Conservation (phyloP, 2,329 filamentous ascomycete species). For the Moelleriella libera region DNA sequence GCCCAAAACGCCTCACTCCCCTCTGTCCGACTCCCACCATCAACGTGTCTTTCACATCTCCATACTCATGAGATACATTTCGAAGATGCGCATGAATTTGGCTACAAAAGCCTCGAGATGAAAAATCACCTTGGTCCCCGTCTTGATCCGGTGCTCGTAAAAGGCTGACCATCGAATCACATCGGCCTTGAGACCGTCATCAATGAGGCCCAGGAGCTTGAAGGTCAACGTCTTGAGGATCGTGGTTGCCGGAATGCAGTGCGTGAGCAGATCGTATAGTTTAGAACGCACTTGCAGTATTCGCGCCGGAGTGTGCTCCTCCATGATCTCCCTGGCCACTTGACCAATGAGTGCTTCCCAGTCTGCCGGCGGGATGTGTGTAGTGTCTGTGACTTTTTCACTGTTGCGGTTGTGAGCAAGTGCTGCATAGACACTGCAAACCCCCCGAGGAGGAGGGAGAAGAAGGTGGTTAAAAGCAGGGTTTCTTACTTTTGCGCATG, state of each 20-base stretch:
- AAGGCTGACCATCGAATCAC: slow-evolving; percentile 94
- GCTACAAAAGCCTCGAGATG: slow-evolving; percentile 96
- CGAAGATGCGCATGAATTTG: slow-evolving; percentile 93
- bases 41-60: slow-evolving; percentile 36
- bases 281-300: slow-evolving; percentile 83
- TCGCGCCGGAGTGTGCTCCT: slow-evolving; percentile 78
- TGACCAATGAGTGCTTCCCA: slow-evolving; percentile 88
- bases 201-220: slow-evolving; percentile 75
- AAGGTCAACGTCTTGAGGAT: slow-evolving; percentile 92
- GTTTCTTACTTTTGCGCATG: slow-evolving; percentile 81
- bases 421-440: background rate
- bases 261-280: slow-evolving; percentile 91
- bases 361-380: slow-evolving; percentile 84
- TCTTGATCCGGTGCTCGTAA: slow-evolving; percentile 88
- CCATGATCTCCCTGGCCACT: slow-evolving; percentile 85
- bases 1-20: background rate
- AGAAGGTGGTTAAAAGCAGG: background rate
- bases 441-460: background rate
- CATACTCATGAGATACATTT: slow-evolving; percentile 86
- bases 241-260: slow-evolving; percentile 90
- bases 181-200: slow-evolving; percentile 80
- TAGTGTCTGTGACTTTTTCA: slow-evolving; percentile 78
- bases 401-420: slow-evolving; percentile 27
- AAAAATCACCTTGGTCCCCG: slow-evolving; percentile 92
- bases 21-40: background rate